Conservation (phyloP, 106 monocot genomes). For the Hemerocallis citrina region DNA sequence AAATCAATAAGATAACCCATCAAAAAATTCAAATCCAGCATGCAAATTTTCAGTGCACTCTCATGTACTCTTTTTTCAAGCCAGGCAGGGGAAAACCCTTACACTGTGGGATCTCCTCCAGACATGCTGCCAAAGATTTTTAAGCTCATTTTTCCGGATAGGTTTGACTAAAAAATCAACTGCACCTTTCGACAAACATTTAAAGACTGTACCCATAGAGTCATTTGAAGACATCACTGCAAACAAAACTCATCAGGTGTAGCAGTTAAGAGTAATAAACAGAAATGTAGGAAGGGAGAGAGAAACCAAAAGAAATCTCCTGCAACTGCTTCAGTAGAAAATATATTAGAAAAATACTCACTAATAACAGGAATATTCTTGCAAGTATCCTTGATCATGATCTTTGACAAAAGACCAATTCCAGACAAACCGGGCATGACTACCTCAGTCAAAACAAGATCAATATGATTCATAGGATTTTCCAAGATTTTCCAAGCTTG, state of each 20-base stretch:
- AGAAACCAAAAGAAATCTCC: neutral
- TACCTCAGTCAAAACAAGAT: constrained; percentile 90
- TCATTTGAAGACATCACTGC: constrained; percentile 99
- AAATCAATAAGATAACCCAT: too few relatives aligned
- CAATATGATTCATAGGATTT: constrained; percentile 53
- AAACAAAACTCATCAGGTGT: constrained; percentile 30
- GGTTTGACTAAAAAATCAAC: constrained; percentile 99
- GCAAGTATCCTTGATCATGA: constrained; percentile 68
- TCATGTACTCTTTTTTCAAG: neutral
- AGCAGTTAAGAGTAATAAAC: constrained; percentile 20
- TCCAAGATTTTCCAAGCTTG: constrained; percentile 86
- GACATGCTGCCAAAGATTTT: constrained; percentile 98
- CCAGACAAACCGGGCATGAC: constrained; percentile 78
- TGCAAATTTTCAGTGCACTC: neutral
- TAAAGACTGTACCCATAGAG: constrained; percentile 90
- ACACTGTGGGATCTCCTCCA: constrained; percentile 85
- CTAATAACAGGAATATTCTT: constrained; percentile 97
- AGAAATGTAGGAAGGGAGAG: neutral
- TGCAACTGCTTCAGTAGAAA: neutral
- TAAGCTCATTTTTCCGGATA: constrained; percentile 93
- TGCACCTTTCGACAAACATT: constrained; percentile 95
- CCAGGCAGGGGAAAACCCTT: constrained; percentile 20
- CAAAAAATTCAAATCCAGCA: too few relatives aligned
- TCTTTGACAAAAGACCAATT: constrained; percentile 82
- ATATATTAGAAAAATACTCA: constrained; percentile 34